These are phyloP conservation scores for Aureobasidium sp. DNA, from an alignment of 2,329 filamentous ascomycete genomes.

Conservation along the genomic window DNA sequence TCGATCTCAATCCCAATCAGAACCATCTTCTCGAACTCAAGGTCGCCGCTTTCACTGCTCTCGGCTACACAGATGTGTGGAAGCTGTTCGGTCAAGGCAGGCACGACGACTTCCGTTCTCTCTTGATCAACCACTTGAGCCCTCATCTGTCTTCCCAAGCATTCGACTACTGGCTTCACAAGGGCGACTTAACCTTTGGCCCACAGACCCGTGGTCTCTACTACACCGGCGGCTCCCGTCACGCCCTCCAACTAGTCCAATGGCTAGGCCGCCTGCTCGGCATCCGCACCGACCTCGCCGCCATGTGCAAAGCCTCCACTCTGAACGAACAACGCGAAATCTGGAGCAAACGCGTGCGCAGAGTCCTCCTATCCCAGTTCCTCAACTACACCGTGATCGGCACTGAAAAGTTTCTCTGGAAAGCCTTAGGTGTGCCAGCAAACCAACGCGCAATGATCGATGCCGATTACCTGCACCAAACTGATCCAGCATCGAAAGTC, in stretches of 20 bases:
- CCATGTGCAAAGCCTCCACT: constrained; percentile 65
- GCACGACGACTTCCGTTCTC: constrained; percentile 65
- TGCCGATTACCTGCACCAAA: constrained; percentile 55
- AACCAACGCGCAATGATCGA: constrained; percentile 90
- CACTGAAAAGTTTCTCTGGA: constrained; percentile 88
- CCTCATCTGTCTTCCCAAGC: constrained; percentile 89
- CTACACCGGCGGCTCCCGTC: constrained; percentile 81
- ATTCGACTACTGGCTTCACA: constrained; percentile 91
- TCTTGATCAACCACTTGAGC: constrained; percentile 72
- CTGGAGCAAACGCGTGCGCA: constrained; percentile 69
- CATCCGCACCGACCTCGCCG: constrained; percentile 57
- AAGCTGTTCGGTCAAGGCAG: constrained; percentile 86
- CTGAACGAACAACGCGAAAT: constrained; percentile 84
- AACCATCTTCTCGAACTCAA: constrained; percentile 95
- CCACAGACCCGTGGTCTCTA: constrained; percentile 62
- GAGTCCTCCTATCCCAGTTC: constrained; percentile 67
- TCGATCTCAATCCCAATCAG: constrained; percentile 88
- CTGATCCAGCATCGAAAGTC: constrained; percentile 35
- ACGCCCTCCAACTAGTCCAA: constrained; percentile 74
- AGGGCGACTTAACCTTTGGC: constrained; percentile 62
- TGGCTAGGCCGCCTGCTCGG: constrained; percentile 72
- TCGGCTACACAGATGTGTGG: constrained; percentile 86
- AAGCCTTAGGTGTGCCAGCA: constrained; percentile 81
- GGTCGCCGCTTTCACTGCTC: constrained; percentile 71
- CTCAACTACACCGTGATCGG: constrained; percentile 79